Base-by-base conservation (phyloP, 768 basidiomycete genomes). In the Phylloporus arenicola region DNA sequence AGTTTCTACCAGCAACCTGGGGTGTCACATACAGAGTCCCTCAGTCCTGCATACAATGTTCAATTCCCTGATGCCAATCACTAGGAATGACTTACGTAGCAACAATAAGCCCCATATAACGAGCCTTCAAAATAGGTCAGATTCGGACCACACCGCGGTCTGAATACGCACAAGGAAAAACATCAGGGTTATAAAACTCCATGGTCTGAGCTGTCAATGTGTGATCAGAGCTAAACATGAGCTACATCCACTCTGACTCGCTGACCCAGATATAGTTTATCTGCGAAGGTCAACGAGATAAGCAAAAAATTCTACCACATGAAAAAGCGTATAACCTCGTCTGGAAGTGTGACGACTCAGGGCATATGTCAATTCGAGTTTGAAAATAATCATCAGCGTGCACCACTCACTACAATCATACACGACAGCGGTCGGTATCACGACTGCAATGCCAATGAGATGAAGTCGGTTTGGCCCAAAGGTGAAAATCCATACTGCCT, bases 321-420 rank as follows among this genome's bases (percentile, higher is more conserved):
- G 16, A 17, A 30, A 30, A 19, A 11, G 43, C 10, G 24, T 4
- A 37, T 25, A 25, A 63, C 54, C 61, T 64, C 61, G 11, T 42
- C 45, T 3, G 52, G n/a, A 34, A 64, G 46, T 0, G 54, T 46
- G 13, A 64, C 29, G 22, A 53, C 62, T 64, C 35, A 43, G 6
- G 16, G 24, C 9, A 45, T 14, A 17, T 2, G 10, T 38, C n/a
- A 31, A 6, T n/a, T 27, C 22, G 4, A 27, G 22, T 34, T 40
- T 6, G 1, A 6, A 24, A 54, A 16, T 7, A 13, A 2, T 3
- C 29, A 37, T 34, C 3, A 29, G 30, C n/a, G 11, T 16, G 24
- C 8, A 27, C 14, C 8, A 53, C 57, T 45, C 42, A 63, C 61
- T 19, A 37, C 57, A 63, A 20, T 62, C 61, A 45, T 62, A 60